Conservation (phyloP, 371 early-diverging fungal species). For the Apophysomyces variabilis region DNA sequence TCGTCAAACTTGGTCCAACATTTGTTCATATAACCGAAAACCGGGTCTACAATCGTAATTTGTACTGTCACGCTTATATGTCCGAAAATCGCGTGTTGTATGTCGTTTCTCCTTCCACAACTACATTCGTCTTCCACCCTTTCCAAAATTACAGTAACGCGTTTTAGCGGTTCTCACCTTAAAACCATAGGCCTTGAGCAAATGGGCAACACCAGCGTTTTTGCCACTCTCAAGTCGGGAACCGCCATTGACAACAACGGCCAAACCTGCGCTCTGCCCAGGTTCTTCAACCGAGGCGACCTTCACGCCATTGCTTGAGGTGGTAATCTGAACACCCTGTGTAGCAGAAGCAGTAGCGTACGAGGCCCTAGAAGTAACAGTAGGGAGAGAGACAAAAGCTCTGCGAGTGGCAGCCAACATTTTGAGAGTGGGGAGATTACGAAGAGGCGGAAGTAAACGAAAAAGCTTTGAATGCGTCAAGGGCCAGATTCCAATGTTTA, state of each 20-base stretch:
- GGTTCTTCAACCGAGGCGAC: constrained; percentile 64
- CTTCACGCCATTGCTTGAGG: constrained; percentile 63
- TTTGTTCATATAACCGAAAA: not conserved
- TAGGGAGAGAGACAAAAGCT: constrained; percentile 63
- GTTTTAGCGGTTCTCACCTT: constrained; percentile 64
- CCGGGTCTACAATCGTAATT: not conserved
- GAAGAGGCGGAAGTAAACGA: constrained; percentile 10
- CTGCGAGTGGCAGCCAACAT: constrained; percentile 69
- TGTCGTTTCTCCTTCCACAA: constrained; percentile 1
- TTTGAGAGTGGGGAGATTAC: constrained; percentile 33
- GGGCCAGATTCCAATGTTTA: not conserved
- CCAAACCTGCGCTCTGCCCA: constrained; percentile 79
- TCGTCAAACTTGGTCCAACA: not conserved
- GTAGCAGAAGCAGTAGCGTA: constrained; percentile 61
- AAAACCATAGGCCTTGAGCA: constrained; percentile 90
- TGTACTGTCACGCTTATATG: constrained; percentile 2
- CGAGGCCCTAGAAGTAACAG: constrained; percentile 56
- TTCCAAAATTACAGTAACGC: not conserved
- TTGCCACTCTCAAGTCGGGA: constrained; percentile 78
- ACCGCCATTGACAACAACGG: constrained; percentile 91
- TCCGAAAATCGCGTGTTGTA: constrained; percentile 9
- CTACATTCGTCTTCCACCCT: not conserved
- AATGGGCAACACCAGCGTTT: constrained; percentile 86
- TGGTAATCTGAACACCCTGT: constrained; percentile 39
- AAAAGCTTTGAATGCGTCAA: constrained; percentile 4